phyloP scores from a whole-genome alignment of 1,284 basidiomycete genomes.

The Ustilago trichophora region DNA sequence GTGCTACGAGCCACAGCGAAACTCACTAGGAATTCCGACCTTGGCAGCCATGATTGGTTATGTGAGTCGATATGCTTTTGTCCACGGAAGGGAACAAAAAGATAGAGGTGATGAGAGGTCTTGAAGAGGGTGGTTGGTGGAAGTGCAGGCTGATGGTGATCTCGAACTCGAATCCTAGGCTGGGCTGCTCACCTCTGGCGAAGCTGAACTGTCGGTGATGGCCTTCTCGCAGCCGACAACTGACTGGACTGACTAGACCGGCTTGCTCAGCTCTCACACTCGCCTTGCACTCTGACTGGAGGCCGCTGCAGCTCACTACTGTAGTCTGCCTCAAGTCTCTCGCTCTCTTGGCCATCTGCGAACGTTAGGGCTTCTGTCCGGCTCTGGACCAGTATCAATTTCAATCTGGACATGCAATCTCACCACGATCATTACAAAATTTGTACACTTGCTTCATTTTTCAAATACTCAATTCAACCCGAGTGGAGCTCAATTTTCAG shows the following conservation, averaged over 20 bases:
- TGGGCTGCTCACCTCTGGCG: conserved; percentile 2
- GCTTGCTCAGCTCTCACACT: no score
- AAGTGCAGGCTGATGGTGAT: conserved; percentile 34
- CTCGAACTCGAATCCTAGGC: conserved; percentile 33
- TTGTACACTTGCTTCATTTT: background rate
- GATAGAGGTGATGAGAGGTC: conserved; percentile 32
- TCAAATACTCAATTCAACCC: background rate
- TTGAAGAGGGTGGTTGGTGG: conserved; percentile 49
- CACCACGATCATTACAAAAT: background rate
- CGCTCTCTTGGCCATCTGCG: no score
- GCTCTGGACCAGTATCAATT: background rate
- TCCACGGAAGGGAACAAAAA: conserved; percentile 37
- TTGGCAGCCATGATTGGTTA: conserved; percentile 56
- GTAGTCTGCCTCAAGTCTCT: no score
- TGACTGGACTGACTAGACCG: background rate
- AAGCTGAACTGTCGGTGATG: background rate
- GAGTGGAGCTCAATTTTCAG: no score
- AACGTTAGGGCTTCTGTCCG: no score
- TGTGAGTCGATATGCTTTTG: conserved; percentile 43
- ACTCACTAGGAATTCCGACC: conserved; percentile 63
- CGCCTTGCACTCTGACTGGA: no score
- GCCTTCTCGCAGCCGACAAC: no score
- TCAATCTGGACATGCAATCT: background rate
- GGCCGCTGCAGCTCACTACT: no score
- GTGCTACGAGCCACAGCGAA: conserved; percentile 21